Percentiles rank a stretch among this genome's conserved stretches.
These are phyloP conservation scores for Forsythia viridissima DNA, from an alignment of 257 asterid genomes.

Conservation along the genomic window DNA sequence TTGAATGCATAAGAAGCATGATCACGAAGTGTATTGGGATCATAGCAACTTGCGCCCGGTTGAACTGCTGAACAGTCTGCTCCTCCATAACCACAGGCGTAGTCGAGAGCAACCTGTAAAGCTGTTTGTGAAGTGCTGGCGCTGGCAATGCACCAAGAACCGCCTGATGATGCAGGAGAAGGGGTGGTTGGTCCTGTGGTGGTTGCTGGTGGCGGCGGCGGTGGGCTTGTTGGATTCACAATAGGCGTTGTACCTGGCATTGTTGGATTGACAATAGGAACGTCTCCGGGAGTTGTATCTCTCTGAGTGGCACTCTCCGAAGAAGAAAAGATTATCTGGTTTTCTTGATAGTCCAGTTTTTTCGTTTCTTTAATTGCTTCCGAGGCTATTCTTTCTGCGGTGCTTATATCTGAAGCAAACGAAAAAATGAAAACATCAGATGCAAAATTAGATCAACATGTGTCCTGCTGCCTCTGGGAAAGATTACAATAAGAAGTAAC, in stretches of 20 bases:
- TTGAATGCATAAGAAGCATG: slow-evolving; percentile 97
- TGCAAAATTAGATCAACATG: neutral
- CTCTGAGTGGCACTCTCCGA: slow-evolving; percentile 12
- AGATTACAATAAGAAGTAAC: neutral
- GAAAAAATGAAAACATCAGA: neutral
- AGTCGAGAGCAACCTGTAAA: slow-evolving; percentile 91
- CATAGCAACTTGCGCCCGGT: slow-evolving; percentile 62
- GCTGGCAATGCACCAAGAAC: slow-evolving; percentile 85
- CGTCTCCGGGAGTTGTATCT: slow-evolving; percentile 42
- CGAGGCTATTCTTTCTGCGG: neutral
- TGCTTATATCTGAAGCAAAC: slow-evolving; percentile 51
- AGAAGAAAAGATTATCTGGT: no score
- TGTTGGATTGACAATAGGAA: slow-evolving; percentile 79
- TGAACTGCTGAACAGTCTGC: slow-evolving; percentile 86
- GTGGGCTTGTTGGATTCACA: slow-evolving; percentile 31
- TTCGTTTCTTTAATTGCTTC: no score
- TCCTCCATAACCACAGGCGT: slow-evolving; percentile 97
- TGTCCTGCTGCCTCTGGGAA: no score
- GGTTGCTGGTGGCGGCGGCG: slow-evolving; percentile 28
- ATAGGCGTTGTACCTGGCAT: slow-evolving; percentile 49
- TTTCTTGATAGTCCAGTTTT: no score
- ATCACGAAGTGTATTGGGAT: slow-evolving; percentile 69
- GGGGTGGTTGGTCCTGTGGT: slow-evolving; percentile 33
- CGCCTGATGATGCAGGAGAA: slow-evolving; percentile 49
- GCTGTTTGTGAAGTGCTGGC: slow-evolving; percentile 70